These are phyloP conservation scores for Cryptococcus hybrid DNA, from an alignment of 1,284 basidiomycete genomes.

Conservation along the genomic window DNA sequence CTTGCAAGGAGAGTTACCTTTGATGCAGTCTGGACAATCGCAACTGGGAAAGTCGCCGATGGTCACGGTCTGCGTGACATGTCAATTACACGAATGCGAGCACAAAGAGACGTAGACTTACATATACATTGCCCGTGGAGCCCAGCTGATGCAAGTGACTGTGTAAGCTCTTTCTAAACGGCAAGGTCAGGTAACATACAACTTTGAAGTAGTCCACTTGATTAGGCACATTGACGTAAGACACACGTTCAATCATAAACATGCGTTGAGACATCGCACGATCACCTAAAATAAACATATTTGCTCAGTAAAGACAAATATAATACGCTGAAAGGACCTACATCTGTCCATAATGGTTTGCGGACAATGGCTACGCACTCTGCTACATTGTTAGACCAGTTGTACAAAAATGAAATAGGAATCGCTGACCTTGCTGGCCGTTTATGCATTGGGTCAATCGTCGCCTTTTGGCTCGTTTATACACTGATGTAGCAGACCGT, in stretches of 20 bases:
- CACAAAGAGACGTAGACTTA: slow-evolving; percentile 8
- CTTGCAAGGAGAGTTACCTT: slow-evolving; percentile 39
- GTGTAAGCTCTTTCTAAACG: not conserved
- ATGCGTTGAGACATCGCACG: slow-evolving; percentile 37
- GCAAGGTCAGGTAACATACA: slow-evolving; percentile 13
- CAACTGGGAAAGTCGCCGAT: slow-evolving; percentile 25
- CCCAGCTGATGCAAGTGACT: slow-evolving; percentile 21
- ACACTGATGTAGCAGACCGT: too few relatives aligned
- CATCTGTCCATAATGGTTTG: slow-evolving; percentile 10
- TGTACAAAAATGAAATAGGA: not conserved
- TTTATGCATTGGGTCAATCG: slow-evolving; percentile 6
- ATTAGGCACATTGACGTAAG: not conserved
- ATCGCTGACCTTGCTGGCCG: slow-evolving; percentile 11
- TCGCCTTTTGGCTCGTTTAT: slow-evolving; percentile 1
- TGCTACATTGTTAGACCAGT: not conserved
- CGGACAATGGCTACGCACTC: slow-evolving; percentile 5
- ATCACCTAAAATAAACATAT: slow-evolving; percentile 12
- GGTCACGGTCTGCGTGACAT: slow-evolving; percentile 20
- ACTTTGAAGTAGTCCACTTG: slow-evolving; percentile 25
- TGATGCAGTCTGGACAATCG: slow-evolving; percentile 39
- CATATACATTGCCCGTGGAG: slow-evolving; percentile 39
- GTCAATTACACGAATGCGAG: not conserved
- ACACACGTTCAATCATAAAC: slow-evolving; percentile 31
- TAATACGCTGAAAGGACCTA: not conserved
- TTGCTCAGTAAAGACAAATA: slow-evolving; percentile 2